These are phyloP conservation scores for Xylariaceae sp. DNA, from an alignment of 2,329 filamentous ascomycete species.

Conservation along the genomic window DNA sequence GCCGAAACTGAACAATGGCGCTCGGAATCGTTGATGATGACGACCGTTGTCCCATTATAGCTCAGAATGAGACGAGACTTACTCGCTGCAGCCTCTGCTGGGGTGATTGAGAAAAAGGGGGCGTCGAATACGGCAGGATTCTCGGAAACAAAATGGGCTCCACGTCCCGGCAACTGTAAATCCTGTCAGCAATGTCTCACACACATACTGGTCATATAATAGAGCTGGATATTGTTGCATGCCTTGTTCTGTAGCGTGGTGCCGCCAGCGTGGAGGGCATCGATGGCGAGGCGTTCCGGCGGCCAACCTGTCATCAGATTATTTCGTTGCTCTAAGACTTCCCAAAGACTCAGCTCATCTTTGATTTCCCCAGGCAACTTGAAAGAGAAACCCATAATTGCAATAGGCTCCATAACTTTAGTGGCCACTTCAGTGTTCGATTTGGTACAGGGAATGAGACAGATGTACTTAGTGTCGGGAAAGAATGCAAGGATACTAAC, in stretches of 20 bases:
- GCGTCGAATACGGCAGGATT: conserved; percentile 30
- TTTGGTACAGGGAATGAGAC: no score
- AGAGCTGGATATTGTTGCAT: neutral
- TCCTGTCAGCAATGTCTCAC: neutral
- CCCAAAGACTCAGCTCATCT: conserved; percentile 26
- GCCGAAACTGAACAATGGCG: no score
- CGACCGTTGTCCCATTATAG: no score
- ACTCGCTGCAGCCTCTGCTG: conserved; percentile 26
- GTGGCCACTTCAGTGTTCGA: no score
- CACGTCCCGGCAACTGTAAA: conserved; percentile 12
- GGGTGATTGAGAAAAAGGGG: conserved; percentile 31
- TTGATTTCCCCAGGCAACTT: conserved; percentile 29
- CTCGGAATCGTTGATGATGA: no score
- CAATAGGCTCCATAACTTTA: conserved; percentile 15
- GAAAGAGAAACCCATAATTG: conserved; percentile 30
- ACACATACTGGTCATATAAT: no score
- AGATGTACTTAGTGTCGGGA: no score
- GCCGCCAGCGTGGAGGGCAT: conserved; percentile 16
- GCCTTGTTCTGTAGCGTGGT: conserved; percentile 7
- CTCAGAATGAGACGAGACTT: no score
- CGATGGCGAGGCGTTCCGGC: conserved; percentile 19
- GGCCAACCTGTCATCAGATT: conserved; percentile 28
- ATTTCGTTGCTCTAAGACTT: conserved; percentile 21
- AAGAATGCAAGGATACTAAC: no score
- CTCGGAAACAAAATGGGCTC: conserved; percentile 26